Percentiles rank a stretch among this genome's conserved stretches.
Conservation (phyloP, 225 moss, liverwort and hornwort species). For the Thuidium tamariscinum region DNA sequence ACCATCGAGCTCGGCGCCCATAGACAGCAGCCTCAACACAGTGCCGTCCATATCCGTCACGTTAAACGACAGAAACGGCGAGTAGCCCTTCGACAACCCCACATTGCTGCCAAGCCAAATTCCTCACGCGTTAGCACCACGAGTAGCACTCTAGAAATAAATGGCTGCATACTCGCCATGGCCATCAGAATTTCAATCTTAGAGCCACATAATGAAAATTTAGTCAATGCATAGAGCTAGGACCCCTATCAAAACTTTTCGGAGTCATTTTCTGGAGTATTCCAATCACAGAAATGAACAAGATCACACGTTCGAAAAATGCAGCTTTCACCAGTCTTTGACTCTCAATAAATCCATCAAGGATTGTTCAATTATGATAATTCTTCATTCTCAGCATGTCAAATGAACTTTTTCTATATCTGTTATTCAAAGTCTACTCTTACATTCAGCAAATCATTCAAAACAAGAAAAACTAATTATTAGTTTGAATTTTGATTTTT, state of each 20-base stretch:
- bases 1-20: background rate
- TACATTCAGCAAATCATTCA: background rate
- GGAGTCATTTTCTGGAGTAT: background rate
- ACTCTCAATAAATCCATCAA: background rate
- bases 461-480: background rate
- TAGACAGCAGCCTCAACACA: background rate
- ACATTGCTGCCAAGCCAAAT: background rate
- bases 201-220: background rate
- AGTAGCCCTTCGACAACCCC: background rate
- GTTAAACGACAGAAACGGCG: background rate
- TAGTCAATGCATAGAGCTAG: background rate
- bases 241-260: background rate
- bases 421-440: background rate
- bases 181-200: background rate
- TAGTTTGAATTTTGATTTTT: no score
- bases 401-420: background rate
- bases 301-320: background rate
- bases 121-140: background rate
- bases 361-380: background rate
- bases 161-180: background rate
- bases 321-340: background rate
- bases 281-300: background rate
- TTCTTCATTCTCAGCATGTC: background rate
- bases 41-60: background rate
- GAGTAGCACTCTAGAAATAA: background rate